Evolutionary conservation across 306 rosid genomes (phyloP).

Genomic region (Dryas drummondii): DNA sequence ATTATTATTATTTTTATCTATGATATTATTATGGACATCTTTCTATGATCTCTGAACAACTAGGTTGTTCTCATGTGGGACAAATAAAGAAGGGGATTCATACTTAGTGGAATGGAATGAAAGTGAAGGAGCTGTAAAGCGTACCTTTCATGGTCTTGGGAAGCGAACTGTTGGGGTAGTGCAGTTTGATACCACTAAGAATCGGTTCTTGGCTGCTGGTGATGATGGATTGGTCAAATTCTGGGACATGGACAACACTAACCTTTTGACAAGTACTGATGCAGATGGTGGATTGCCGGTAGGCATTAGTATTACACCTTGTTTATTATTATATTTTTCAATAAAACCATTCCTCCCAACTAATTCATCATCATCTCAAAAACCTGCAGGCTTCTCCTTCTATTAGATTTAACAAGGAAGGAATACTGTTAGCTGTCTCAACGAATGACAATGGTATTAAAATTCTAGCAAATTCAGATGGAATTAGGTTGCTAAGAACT

Average conservation of each 20-base stretch:
- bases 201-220: conserved; percentile 91
- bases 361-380: conserved; percentile 36
- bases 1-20: no score
- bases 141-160: conserved; percentile 82
- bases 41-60: conserved; percentile 28
- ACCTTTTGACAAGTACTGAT: conserved; percentile 58
- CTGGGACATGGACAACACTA: conserved; percentile 95
- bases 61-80: conserved; percentile 95
- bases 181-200: conserved; percentile 97
- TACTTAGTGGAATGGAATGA: conserved; percentile 98
- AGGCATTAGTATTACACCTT: conserved; percentile 31
- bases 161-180: conserved; percentile 87
- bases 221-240: conserved; percentile 79
- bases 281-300: conserved; percentile 93
- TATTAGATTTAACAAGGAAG: conserved; percentile 95
- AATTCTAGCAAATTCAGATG: conserved; percentile 88
- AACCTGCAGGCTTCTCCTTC: conserved; percentile 84
- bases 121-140: conserved; percentile 99
- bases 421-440: conserved; percentile 84
- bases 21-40: conserved; percentile 14
- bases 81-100: conserved; percentile 98
- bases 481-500: conserved; percentile 77
- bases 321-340: neutral
- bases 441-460: conserved; percentile 81
- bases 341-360: conserved; percentile 17